Evolutionary conservation across 2,329 filamentous ascomycete species (phyloP), one percentile per base, ranked within the genome.

Genomic region (Tolypocladium endophyticum): DNA sequence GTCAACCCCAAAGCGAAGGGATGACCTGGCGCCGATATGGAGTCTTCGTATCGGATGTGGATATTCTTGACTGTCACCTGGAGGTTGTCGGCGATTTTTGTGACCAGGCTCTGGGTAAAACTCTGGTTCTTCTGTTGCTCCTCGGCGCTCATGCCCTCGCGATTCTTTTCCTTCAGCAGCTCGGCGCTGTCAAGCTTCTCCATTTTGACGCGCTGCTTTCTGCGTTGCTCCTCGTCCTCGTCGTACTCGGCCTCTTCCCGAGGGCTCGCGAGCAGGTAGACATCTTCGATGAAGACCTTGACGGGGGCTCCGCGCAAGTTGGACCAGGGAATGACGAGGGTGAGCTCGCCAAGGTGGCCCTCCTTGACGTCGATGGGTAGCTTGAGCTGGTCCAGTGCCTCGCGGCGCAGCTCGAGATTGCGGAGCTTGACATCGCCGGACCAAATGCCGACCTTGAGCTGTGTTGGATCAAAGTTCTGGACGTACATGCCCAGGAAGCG

Each of bases 401-500:
- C 94, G 61, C 90, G 86, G 59, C 92, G 90, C 55, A 99, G 83
- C 77, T 99, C 90, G 61, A 99, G 87, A 69, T 99, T 87, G 62
- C 87, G 87, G 54, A 99, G 82, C 77, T 96, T 96, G 69, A 99
- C 94, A 78, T 99, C 94, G 68, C 95, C 94, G 28, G 90, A 96
- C 94, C 93, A 99, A 70, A 99, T 99, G 64, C 95, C 94, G 64
- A 99, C 92, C 73, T 99, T 99, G 65, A 99, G 83, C 79, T 99
- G 94, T 70, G 91, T 89, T 59, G 94, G 91, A 75, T 99, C 94
- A 73, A 99, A 99, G 77, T 99, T 97, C 83, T 96, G 92, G 76
- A 99, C 93, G 76, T 99, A 99, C 89, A 97, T 96, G 82, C 94
- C 95, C 85, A 99, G 79, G 77, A 99, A 97, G 80, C 95, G 89